Percentiles rank a stretch among this genome's conserved stretches.
phyloP scores from a whole-genome alignment of 148 eudicot species.

The Dysphania ambrosioides region DNA sequence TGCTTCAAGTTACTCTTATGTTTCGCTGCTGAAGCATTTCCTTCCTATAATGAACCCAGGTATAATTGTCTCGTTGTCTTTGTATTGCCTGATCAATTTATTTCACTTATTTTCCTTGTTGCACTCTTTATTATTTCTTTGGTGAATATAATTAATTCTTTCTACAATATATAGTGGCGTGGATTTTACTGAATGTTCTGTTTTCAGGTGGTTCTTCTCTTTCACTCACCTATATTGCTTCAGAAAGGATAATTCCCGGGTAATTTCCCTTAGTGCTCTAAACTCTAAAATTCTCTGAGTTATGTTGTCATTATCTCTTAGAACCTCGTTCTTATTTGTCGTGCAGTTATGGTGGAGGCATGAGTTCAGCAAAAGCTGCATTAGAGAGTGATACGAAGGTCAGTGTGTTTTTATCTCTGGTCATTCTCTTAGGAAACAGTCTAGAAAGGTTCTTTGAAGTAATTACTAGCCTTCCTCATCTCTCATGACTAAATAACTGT shows the following conservation, averaged over 20 bases:
- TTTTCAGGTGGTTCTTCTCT: conserved; percentile 82
- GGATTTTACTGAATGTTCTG: conserved; percentile 11
- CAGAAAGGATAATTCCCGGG: conserved; percentile 97
- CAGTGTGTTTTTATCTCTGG: conserved; percentile 10
- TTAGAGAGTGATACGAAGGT: conserved; percentile 93
- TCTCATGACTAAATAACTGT: not conserved
- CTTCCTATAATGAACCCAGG: conserved; percentile 95
- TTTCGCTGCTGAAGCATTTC: conserved; percentile 82
- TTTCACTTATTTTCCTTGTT: not conserved
- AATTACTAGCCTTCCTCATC: not conserved
- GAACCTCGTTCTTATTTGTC: conserved; percentile 4
- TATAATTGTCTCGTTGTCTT: conserved; percentile 31
- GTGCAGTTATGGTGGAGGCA: conserved; percentile 91
- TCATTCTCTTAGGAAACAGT: not conserved
- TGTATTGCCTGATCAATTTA: not conserved
- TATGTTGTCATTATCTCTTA: not conserved
- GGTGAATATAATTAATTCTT: not conserved
- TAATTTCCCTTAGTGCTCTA: conserved; percentile 27
- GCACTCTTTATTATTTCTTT: not conserved
- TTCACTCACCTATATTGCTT: conserved; percentile 91
- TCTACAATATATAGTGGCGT: not conserved
- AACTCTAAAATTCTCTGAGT: conserved; percentile 4
- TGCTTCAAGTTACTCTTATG: conserved; percentile 95
- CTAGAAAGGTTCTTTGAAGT: not conserved
- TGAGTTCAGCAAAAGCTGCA: conserved; percentile 99